Evolutionary conservation across 805 yeast genomes (phyloP), one percentile per base, ranked within the genome.

Genomic region (Middelhovenomyces tepae): DNA sequence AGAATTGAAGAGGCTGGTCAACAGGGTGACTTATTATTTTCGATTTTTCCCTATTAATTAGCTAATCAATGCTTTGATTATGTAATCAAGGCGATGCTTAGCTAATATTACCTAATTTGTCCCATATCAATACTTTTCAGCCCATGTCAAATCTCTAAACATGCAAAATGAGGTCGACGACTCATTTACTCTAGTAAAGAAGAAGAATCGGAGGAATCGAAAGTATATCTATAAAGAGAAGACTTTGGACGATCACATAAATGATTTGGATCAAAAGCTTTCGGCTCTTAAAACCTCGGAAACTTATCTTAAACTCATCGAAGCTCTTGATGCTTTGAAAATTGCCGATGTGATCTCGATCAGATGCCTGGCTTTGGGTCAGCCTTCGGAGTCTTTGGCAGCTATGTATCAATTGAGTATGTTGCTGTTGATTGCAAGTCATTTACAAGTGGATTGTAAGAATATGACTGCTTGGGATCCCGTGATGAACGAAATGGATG

Each of bases 281-380:
- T 15, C 13, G 14, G 33, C 24, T 16, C 22, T 46, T n/a, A 16
- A 17, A 15, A 15, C 21, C 18, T 45, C 48, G 8, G 23, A 25
- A 13, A 31, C 40, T 27, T 45, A 31, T 23, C 16, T 24, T 17
- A 23, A 22, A 20, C 24, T 38, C 6, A 17, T 21, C 7, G 28
- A 18, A 1, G 30, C 23, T 9, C 23, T 21, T 21, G n/a, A 21
- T 21, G 9, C 23, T 9, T 19, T 37, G 8, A 22, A 30, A 5
- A 14, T 7, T 7, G 17, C 14, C 6, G 31, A 32, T 13, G 19
- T 24, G 18, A 22, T 36, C 8, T 16, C 29, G 10, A 64, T 82
- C 39, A 59, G 85, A 44, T 81, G 89, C 46, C 53, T 82, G 19
- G 93, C 89, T 0, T 57, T 82, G 14, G 94, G 93, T 0, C 64